Base-by-base conservation (phyloP, 257 asterid species). In the Lycium barbarum region DNA sequence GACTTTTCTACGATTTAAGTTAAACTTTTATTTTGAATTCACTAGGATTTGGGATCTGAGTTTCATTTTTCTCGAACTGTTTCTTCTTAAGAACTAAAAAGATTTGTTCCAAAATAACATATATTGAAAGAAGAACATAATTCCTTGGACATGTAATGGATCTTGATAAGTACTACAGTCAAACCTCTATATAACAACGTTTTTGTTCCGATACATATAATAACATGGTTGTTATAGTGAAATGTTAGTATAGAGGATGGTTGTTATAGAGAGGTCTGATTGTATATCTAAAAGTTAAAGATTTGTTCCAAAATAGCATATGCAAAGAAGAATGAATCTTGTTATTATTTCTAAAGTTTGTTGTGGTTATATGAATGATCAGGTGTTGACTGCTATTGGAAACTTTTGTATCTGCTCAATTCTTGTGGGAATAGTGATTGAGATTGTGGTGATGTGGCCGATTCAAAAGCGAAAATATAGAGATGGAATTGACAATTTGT, bases 371-470 rank as follows among this genome's bases (percentile, higher is more conserved):
- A 71, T 55, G 18, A 14, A 8, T 85, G 79, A 78, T 47, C 83
- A 91, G 97, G 97, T 95, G 83, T 86, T 95, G 74, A 90, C 96
- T 2, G 92, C 97, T 76, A 95, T 95, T 53, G 98, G 97, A 7
- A 95, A 93, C 91, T 91, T 95, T 89, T 94, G 97, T 89, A 93
- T 94, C 36, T 92, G 93, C 63, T 91, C 98, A 74, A 94, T 95
- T 26, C 96, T 90, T 8, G 49, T 91, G 54, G 96, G 98, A 63
- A 91, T 95, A 81, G 12, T 95, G 0, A 90, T 93, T 15, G 95
- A 93, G 87, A 62, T 93, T 6, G 49, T 94, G 11, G 97, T 92
- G 14, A 94, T 94, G 98, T 94, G 88, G 88, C 96, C 95, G 0
- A 95, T 95, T 66, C 98, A 95, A 84, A 92, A 87, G 7, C 86